A percentile compares a stretch with the other conserved stretches of the same genome.
phyloP scores from a whole-genome alignment of 352 stramenopile species.

The Peronosclerospora sorghi region DNA sequence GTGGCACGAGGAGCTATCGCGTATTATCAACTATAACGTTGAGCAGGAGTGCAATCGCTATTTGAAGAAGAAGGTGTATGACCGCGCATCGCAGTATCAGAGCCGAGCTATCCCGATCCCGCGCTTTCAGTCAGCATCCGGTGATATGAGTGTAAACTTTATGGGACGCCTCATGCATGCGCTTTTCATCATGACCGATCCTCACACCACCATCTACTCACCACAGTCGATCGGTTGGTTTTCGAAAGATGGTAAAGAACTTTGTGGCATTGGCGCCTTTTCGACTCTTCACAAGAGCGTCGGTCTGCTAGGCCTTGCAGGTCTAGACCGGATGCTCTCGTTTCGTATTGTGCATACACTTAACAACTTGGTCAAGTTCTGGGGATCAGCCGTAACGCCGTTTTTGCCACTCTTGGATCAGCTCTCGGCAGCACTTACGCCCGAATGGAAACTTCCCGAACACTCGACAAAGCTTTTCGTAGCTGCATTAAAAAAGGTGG shows the following conservation, averaged over 20 bases:
- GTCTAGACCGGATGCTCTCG: constrained; percentile 88
- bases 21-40: constrained; percentile 94
- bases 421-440: constrained; percentile 67
- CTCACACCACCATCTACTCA: constrained; percentile 86
- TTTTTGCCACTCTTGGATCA: constrained; percentile 87
- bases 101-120: constrained; percentile 89
- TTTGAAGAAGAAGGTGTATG: constrained; percentile 90
- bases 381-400: constrained; percentile 77
- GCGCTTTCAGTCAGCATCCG: constrained; percentile 74
- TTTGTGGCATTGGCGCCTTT: constrained; percentile 86
- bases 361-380: constrained; percentile 92
- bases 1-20: constrained; percentile 91
- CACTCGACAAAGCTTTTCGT: constrained; percentile 84
- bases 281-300: constrained; percentile 86
- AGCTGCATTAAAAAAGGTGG: constrained; percentile 85
- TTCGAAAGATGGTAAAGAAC: constrained; percentile 65
- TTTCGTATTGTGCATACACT: constrained; percentile 89
- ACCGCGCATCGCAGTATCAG: constrained; percentile 85
- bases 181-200: constrained; percentile 89
- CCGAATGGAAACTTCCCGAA: constrained; percentile 83
- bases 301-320: constrained; percentile 83
- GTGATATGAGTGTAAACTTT: constrained; percentile 86
- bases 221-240: constrained; percentile 91
- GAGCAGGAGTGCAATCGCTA: constrained; percentile 93
- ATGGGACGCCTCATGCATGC: constrained; percentile 89